These are phyloP conservation scores for Secale cereale DNA, from an alignment of 176 grass and related monocot genomes.

Conservation along the genomic window DNA sequence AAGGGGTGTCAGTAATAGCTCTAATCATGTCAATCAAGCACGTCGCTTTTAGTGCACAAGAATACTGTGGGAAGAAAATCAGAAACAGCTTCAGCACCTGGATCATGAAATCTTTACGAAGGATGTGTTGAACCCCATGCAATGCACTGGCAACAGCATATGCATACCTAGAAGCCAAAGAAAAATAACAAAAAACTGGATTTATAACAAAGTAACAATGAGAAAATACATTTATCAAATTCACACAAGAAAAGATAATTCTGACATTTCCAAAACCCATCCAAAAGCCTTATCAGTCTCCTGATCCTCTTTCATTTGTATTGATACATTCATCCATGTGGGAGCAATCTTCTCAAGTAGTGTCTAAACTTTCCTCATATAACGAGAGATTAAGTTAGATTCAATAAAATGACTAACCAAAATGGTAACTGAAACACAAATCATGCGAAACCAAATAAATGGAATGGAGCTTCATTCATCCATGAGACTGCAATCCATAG, in stretches of 20 bases:
- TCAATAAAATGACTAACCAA: background rate
- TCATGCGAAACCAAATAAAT: background rate
- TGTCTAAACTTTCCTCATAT: slow-evolving; percentile 30
- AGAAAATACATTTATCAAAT: slow-evolving; percentile 10
- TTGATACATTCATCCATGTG: slow-evolving; percentile 95
- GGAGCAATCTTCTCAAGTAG: slow-evolving; percentile 85
- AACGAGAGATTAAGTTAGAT: background rate
- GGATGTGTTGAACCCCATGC: slow-evolving; percentile 91
- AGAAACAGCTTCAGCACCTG: slow-evolving; percentile 47
- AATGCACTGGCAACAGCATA: slow-evolving; percentile 96
- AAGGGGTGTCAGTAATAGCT: background rate
- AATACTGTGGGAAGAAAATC: background rate
- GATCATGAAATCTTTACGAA: slow-evolving; percentile 97
- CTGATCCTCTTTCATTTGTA: slow-evolving; percentile 93
- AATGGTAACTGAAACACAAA: background rate
- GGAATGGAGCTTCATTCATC: background rate
- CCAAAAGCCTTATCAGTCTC: slow-evolving; percentile 86
- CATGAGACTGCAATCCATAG: background rate
- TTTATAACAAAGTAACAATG: slow-evolving; percentile 16
- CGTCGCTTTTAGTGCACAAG: background rate
- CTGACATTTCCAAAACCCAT: slow-evolving; percentile 98
- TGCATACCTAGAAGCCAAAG: slow-evolving; percentile 72
- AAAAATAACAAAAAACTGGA: slow-evolving; percentile 4
- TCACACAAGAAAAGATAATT: slow-evolving; percentile 20
- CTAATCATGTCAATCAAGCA: slow-evolving; percentile 17